Evolutionary conservation across 306 rosid species (phyloP).

Genomic region (Astragalus membranaceus): DNA sequence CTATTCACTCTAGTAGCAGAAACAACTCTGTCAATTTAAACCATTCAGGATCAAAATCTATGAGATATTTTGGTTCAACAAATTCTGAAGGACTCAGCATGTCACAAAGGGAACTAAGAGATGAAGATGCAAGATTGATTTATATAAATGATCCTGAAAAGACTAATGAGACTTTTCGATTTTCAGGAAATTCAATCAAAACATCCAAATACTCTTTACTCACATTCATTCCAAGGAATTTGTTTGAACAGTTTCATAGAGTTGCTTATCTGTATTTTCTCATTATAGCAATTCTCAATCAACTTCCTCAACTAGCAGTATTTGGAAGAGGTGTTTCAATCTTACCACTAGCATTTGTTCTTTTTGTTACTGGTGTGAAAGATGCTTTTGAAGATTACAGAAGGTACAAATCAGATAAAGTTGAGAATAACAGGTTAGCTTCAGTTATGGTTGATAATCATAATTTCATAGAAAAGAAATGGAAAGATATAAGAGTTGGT

Average conservation of each 20-base stretch:
- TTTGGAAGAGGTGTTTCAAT: slow-evolving; percentile 77
- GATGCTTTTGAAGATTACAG: slow-evolving; percentile 87
- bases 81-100: slow-evolving; percentile 58
- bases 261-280: slow-evolving; percentile 89
- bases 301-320: slow-evolving; percentile 93
- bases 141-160: slow-evolving; percentile 49
- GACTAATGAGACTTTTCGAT: slow-evolving; percentile 54
- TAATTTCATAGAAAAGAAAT: slow-evolving; percentile 38
- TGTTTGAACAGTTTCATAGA: slow-evolving; percentile 92
- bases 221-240: slow-evolving; percentile 74
- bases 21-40: slow-evolving; percentile 35
- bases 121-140: slow-evolving; percentile 69
- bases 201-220: slow-evolving; percentile 61
- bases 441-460: slow-evolving; percentile 44
- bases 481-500: slow-evolving; percentile 72
- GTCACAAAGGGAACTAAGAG: slow-evolving; percentile 77
- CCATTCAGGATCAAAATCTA: slow-evolving; percentile 33
- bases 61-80: slow-evolving; percentile 55
- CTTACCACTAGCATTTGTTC: slow-evolving; percentile 77
- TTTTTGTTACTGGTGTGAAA: slow-evolving; percentile 75
- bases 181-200: slow-evolving; percentile 55
- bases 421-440: slow-evolving; percentile 84
- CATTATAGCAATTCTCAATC: slow-evolving; percentile 82
- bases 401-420: slow-evolving; percentile 68
- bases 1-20: slow-evolving; percentile 43